Evolutionary conservation across 1,284 basidiomycete species (phyloP), one percentile per base, ranked within the genome.

Genomic region (Rhodotorula mucilaginosa): DNA sequence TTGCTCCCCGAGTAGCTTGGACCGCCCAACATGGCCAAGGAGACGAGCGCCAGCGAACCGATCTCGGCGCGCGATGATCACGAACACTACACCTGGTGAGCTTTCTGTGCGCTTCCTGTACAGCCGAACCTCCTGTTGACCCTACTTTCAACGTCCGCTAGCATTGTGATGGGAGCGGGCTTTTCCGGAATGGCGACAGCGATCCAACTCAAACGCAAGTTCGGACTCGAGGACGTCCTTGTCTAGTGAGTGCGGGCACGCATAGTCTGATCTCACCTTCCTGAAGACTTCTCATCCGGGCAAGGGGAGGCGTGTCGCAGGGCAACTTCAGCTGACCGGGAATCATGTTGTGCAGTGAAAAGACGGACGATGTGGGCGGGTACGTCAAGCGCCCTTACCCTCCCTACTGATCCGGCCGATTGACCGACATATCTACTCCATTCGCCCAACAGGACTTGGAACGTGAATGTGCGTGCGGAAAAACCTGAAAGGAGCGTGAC

Each of bases 111-210:
- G 26, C 26, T 29, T 16, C 26, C 54, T 13, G 16, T 21, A 3
- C 26, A 12, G 13, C 12, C 13, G 7, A 21, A 12, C 13, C 4
- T 21, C 8, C 23, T n/a, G 52, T 4, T 54, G 23, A 26, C n/a
- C 52, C 13, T 15, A 54, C 7, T 26, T 26, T 12, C 5, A n/a
- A n/a, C 10, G 13, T 8, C n/a, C 13, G n/a, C 31, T 57, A 72
- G 73, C 1, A 71, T 74, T 62, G 68, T 74, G 21, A 68, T 72
- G 68, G 73, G 73, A 15, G 68, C 70, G 0, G 73, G 73, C 16
- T n/a, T 74, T n/a, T 61, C 58, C 0, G 73, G 73, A 13, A 70
- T 74, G 64, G 75, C 75, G 5, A 39, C 69, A 1, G 69, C 69
- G 7, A 72, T 76, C 31, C 71, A 76, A 65, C 59, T 76, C 13